Evolutionary conservation across 257 asterid species (phyloP), one percentile per base, ranked within the genome.

Genomic region (Petunia secreta): DNA sequence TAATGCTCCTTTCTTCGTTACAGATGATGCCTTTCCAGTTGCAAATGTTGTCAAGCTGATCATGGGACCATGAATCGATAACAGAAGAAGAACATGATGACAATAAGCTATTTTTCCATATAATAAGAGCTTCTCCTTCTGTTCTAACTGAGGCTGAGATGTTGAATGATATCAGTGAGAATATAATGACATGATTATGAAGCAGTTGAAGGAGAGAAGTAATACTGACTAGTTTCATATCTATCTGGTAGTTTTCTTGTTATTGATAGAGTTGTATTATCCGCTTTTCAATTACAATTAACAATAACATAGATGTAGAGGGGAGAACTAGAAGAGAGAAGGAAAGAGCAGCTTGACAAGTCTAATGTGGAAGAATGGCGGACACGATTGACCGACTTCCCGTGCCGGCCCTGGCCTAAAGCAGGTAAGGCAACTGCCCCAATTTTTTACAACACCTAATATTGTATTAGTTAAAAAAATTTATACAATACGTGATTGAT

Each of bases 41-140:
- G 5, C 71, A 64, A 37, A 64, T 2, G 71, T 64, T 37, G 71
- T 64, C 71, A 7, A 64, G 7, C 7, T 64, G 11, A 64, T 38
- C 46, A 36, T 6, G 4, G 16, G 71, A 64, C 71, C 71, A 37
- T 9, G 71, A 64, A 64, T 8, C 5, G 15, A 64, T 41, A 64
- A 64, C 46, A 37, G 39, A 10, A 64, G 39, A 13, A 64, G 73
- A 36, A 37, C 2, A 8, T 39, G 25, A 52, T 52, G 11, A 8
- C n/a, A 6, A 63, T 37, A 64, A 64, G 16, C 16, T 64, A 6
- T 64, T 64, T 43, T 64, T 64, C 73, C 48, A 64, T 43, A 36
- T 37, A 14, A 7, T 14, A 64, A 64, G 73, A 9, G 73, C 48
- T 36, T 43, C 43, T 64, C 73, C 73, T 43, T 64, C 73, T 64